Percentiles rank a stretch among this genome's conserved stretches.
phyloP scores from a whole-genome alignment of 1,284 basidiomycete genomes.

The Leccinum pachyderme region DNA sequence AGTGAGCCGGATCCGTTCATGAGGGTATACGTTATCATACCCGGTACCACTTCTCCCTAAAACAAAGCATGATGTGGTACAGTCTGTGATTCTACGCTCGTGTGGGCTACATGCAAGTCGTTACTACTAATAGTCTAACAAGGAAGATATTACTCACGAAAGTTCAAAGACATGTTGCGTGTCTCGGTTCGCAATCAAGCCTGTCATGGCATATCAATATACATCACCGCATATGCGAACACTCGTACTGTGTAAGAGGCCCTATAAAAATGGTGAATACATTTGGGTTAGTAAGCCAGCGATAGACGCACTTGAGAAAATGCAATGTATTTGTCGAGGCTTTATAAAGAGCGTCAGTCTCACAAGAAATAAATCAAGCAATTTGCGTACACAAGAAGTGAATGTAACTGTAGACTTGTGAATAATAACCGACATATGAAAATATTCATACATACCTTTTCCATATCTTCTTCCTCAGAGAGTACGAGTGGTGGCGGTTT shows the following conservation, averaged over 20 bases:
- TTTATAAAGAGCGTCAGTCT: constrained; percentile 24
- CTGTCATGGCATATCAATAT: constrained; percentile 27
- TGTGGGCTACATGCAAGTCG: constrained; percentile 38
- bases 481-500: constrained; percentile 12
- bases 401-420: constrained; percentile 43
- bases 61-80: constrained; percentile 62
- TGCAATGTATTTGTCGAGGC: constrained; percentile 63
- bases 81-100: constrained; percentile 62
- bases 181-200: constrained; percentile 47
- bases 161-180: constrained; percentile 53
- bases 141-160: constrained; percentile 40
- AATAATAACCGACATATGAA: constrained; percentile 8
- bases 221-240: constrained; percentile 1
- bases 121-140: neutral
- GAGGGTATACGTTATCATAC: constrained; percentile 34
- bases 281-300: neutral
- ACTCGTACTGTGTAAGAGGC: constrained; percentile 49
- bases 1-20: constrained; percentile 4
- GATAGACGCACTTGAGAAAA: constrained; percentile 48
- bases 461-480: constrained; percentile 23
- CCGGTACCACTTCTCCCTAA: constrained; percentile 72
- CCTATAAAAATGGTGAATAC: constrained; percentile 32
- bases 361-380: neutral
- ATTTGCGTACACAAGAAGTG: constrained; percentile 50
- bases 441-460: constrained; percentile 16